Evolutionary conservation across 2,329 filamentous ascomycete genomes (phyloP), one percentile per base, ranked within the genome.

Genomic region (Ascosphaera aggregata): DNA sequence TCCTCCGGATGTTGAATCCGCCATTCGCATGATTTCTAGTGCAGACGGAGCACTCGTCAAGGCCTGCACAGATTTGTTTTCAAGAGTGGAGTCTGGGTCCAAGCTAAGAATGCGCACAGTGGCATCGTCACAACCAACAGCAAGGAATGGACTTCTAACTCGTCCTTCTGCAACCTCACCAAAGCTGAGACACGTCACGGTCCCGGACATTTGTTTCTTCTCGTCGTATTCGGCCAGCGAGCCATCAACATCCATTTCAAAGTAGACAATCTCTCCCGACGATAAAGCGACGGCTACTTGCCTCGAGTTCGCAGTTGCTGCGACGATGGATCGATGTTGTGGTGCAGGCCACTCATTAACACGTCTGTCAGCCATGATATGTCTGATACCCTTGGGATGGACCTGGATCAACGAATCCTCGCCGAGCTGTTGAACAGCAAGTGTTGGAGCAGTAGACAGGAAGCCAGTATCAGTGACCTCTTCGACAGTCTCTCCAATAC

Each of bases 221-320:
- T 95, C 85, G 46, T 95, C 80, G 47, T 94, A 93, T 59, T 95
- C 86, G 24, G 82, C 82, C 22, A 95, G 65, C 2, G 80, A 80
- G 20, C 85, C 85, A 56, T 95, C 86, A 0, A 73, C 69, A 50
- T 94, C 89, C 73, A 94, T 86, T 54, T 98, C 91, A 48, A 98
- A 98, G 53, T 95, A 98, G 34, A 93, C 80, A 45, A 98, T 86
- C 55, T 98, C 89, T 30, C 86, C 86, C 7, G 85, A 94, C 53
- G 85, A 95, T 18, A 99, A 65, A 1, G 89, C 89, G 38, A 95
- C 76, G 2, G 84, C 84, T 18, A 98, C 81, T 58, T 99, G 89
- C 34, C 80, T 73, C 49, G 86, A 76, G 51, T 98, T 99, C 13
- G 86, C 89, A 1, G 86, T 77, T 24, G 86, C 91, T 7, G 86